phyloP scores from a whole-genome alignment of 78 protist species.

The Chrysochromulina tobinii region DNA sequence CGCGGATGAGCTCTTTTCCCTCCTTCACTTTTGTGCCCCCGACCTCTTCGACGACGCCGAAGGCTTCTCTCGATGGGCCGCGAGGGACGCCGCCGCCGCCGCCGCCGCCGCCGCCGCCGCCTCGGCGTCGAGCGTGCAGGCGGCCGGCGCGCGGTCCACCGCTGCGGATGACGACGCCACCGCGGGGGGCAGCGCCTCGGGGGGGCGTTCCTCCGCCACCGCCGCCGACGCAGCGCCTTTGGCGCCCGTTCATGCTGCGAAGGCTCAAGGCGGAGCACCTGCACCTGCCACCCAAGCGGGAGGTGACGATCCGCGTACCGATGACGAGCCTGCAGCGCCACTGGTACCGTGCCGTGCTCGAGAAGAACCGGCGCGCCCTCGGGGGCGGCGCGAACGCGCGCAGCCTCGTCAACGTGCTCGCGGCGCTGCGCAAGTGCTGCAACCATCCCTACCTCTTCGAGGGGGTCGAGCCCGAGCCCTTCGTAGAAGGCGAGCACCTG shows the following conservation, averaged over 20 bases:
- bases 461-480: not conserved
- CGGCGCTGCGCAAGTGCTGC: slow-evolving; percentile 11
- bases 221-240: not conserved
- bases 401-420: not conserved
- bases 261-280: not conserved
- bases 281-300: not conserved
- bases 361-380: not conserved
- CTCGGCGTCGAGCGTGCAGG: not conserved
- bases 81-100: too few species aligned
- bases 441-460: slow-evolving; percentile 58
- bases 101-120: not conserved
- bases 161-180: too few species aligned
- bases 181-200: too few species aligned
- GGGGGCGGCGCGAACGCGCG: slow-evolving; percentile 15
- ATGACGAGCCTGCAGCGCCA: slow-evolving; percentile 9
- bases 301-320: not conserved
- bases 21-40: slow-evolving; percentile 13
- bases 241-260: not conserved
- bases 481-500: slow-evolving; percentile 2
- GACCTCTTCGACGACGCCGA: not conserved
- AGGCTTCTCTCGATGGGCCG: not conserved
- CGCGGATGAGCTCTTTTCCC: slow-evolving; percentile 52
- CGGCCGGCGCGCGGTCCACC: too few species aligned
- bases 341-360: slow-evolving; percentile 32
- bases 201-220: too few species aligned